Base-by-base conservation (phyloP, 768 basidiomycete species). In the Wakefieldia striispora region DNA sequence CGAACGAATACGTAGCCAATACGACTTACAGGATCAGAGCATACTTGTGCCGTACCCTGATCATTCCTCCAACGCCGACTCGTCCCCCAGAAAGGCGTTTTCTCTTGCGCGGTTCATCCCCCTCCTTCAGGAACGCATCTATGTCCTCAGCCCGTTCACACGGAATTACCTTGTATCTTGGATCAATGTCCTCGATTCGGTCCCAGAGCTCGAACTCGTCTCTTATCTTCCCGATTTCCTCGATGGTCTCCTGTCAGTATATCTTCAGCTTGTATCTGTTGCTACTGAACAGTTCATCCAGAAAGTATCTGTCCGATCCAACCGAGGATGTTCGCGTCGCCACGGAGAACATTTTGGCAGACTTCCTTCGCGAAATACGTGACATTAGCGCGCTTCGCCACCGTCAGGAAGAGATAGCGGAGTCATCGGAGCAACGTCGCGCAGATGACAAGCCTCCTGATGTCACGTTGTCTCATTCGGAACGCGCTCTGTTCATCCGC, bases 91-190 rank as follows among this genome's bases (percentile, higher is more conserved):
- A 68, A 91, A 83, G 57, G 93, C 95, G 1, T 98, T 99, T 73
- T 97, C 94, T 2, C 77, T 99, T 42, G 85, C 91, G 3, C 86
- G 90, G 55, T 98, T 98, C 65, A 93, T 99, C 39, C 97, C 97
- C 19, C 75, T 99, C 23, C 79, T 99, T 7, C 81, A 86, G 42
- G 95, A 98, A 55, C 80, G 97, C 53, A 93, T 98, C 45, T 89
- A 95, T 60, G 97, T 98, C 56, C 75, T 98, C 64, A 95, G 87
- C 64, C 95, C 97, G 1, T 94, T 95, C 66, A 95, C 97, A 1
- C 76, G 97, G 52, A 95, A 86, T 65, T 98, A 94, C 67, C 80
- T 99, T n/a, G 91, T 97, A 29, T 88, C 89, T 1, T 99, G 97
- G 97, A 91, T 98, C 50, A 91, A 82, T 37, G 90, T 97, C 4